Evolutionary conservation across 352 stramenopile species (phyloP), one percentile per base, ranked within the genome.

Genomic region (Phytophthora hibernalis): DNA sequence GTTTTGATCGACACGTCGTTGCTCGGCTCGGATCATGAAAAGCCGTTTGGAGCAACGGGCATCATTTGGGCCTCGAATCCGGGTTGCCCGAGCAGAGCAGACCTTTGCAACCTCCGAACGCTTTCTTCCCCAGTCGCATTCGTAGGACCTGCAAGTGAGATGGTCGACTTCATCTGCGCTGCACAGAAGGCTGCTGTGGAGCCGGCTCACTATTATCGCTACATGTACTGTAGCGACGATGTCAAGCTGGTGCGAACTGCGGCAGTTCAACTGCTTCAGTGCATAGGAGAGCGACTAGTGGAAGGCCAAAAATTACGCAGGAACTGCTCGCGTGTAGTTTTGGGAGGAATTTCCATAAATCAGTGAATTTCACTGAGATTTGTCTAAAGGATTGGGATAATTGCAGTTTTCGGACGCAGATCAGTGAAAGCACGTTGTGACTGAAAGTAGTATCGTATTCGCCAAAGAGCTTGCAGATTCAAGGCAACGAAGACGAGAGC

Each of bases 11-110:
- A 58, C 33, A 16, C 33, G 5, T 31, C 33, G 18, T 22, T 50
- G 51, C 24, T 42, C 20, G 18, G n/a, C n/a, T 59, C 13, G 35
- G 52, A 53, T 61, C 54, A 42, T 61, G 40, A 61, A 61, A 31
- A 13, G 54, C 40, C 42, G 54, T 31, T 35, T 13, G 28, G 28
- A 31, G 28, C 28, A 31, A 31, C 28, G 6, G 28, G 3, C 28
- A 31, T 10, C 6, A 7, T 31, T 31, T 4, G 6, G 6, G 28
- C 3, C 28, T 9, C 28, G 10, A 31, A 1, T 31, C 28, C 3
- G 28, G 28, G 24, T 6, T 28, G 24, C 24, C 24, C 24, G 24
- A n/a, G n/a, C n/a, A n/a, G n/a, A n/a, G n/a, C 24, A 28, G 24
- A 28, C 24, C 24, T 28, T 5, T 28, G 24, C 3, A 28, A 28